Evolutionary conservation across 2,329 filamentous ascomycete species (phyloP), one percentile per base, ranked within the genome.

Genomic region (Botryotinia narcissicola): DNA sequence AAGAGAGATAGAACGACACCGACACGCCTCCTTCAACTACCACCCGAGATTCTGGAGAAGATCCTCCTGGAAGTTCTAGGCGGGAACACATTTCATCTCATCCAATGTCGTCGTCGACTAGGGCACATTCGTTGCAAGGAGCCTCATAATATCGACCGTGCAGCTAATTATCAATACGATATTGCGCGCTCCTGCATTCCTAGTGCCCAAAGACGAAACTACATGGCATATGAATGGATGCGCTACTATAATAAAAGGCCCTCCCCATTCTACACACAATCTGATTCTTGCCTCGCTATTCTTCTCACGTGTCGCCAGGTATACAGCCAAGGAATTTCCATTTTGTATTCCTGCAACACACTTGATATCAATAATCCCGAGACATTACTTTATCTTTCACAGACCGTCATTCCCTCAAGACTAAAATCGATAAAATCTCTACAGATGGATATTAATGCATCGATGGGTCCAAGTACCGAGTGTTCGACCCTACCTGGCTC

Each of bases 61-160:
- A 44, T 71, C 18, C 61, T 64, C 25, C 32, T 57, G 16, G 70
- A 71, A 22, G 70, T 71, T 35, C 46, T 64, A 51, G 69, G 59
- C 9, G 57, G 59, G 25, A 29, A 40, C 12, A 46, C 16, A 29
- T 42, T 71, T 22, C 69, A 64, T 29, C 37, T 71, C 29, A 32
- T 54, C 6, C 69, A 64, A 71, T 54, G 69, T 51, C 57, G 35
- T 44, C 42, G 46, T 32, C 35, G 59, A 29, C 44, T 71, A 29
- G 59, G 59, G 16, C 59, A 71, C 32, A 9, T 64, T 42, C 60
- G 60, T 20, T 71, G 69, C 22, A 71, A 71, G 35, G 5, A 57
- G 29, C 22, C 42, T 35, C 42, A 71, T 62, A 14, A n/a, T 25
- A 22, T 46, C 6, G 32, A 63, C 25, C 32, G 44, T 71, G 22